Evolutionary conservation across 176 grass and related monocot genomes (phyloP), one percentile per base, ranked within the genome.

Genomic region (Oryza punctata): DNA sequence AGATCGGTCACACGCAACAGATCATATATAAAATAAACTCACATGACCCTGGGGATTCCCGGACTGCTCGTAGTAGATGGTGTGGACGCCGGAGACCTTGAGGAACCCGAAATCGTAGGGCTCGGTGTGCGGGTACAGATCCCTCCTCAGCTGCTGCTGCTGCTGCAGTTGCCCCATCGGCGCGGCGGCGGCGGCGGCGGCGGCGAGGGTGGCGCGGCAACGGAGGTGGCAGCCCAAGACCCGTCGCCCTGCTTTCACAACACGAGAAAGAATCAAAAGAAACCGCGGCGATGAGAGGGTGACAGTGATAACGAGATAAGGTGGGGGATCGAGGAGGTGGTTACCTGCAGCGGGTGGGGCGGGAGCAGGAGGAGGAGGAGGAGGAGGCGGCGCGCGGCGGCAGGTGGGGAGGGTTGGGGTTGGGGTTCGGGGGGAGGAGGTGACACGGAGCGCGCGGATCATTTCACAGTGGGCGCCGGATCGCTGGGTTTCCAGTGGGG

Each of bases 1-100:
- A 35, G 33, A 35, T 35, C 33, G 33, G 33, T 35, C 33, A 7
- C 33, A 35, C 5, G 33, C 15, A n/a, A n/a, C n/a, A 57, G 50
- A 57, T 16, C 59, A 61, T 37, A 82, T 16, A 33, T 1, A 35
- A 0, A 35, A 35, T 29, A 50, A n/a, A 57, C 88, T 92, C 76
- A 98, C 96, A 82, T 96, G 87, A 8, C 96, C 96, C 10, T 83
- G 72, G 10, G 96, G 93, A 19, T 96, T 96, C 29, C 96, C 96
- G 23, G 96, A 98, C 83, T 96, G 93, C 83, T 98, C 93, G 85
- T 90, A 96, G 89, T 92, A 96, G 83, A 98, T 88, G 12, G 91
- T 89, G 82, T 98, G 96, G 69, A 89, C 49, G 80, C 89, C 85
- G 50, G 96, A 99, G 30, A 99, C 93, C 81, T 89, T 92, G 54